Conservation (phyloP, 805 yeast species). For the Saturnispora mendoncae region DNA sequence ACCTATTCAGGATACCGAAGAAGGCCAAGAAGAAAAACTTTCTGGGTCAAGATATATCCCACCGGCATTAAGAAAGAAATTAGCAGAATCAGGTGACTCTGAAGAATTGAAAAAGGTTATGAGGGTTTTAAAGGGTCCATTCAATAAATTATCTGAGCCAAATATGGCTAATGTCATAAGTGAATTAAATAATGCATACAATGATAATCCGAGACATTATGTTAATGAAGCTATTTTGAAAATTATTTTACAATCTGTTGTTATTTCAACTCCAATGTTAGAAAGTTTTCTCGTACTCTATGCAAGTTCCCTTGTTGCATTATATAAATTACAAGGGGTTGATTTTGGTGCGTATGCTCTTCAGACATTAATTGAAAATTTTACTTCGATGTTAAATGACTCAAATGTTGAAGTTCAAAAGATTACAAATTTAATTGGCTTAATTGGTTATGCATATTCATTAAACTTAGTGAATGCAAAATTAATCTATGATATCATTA, state of each 20-base stretch:
- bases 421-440: conserved; percentile 49
- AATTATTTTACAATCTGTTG: conserved; percentile 55
- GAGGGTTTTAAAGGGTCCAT: conserved; percentile 66
- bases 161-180: conserved; percentile 63
- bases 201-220: conserved; percentile 63
- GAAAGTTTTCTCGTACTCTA: conserved; percentile 76
- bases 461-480: conserved; percentile 69
- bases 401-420: conserved; percentile 25
- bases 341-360: conserved; percentile 85
- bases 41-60: conserved; percentile 58
- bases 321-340: conserved; percentile 72
- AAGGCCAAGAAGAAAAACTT: conserved; percentile 16
- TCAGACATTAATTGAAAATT: conserved; percentile 68
- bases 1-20: conserved; percentile 32
- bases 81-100: conserved; percentile 31
- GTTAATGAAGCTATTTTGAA: conserved; percentile 64
- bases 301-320: conserved; percentile 64
- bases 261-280: conserved; percentile 53
- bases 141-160: conserved; percentile 85
- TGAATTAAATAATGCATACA: conserved; percentile 57
- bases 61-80: conserved; percentile 66
- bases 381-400: conserved; percentile 36
- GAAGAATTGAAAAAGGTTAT: conserved; percentile 43
- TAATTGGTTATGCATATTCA: conserved; percentile 68
- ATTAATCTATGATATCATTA: conserved; percentile 70